Percentiles rank a stretch among this genome's conserved stretches.
Conservation (phyloP, 768 basidiomycete species). For the Trametes cubensis region DNA sequence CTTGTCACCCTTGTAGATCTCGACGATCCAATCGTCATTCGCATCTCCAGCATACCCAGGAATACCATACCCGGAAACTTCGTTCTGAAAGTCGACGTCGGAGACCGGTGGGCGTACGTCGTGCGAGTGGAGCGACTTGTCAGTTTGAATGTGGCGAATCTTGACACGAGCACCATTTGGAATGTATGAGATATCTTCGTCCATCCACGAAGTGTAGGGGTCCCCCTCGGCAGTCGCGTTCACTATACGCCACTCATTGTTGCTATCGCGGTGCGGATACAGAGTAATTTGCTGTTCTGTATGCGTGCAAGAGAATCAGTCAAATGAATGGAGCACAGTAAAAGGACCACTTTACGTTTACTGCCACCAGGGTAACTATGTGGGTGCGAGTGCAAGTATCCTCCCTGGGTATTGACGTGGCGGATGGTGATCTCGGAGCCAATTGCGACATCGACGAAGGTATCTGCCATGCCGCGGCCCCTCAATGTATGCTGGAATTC, state of each 20-base stretch:
- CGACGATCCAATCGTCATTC: slow-evolving; percentile 92
- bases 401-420: slow-evolving; percentile 96
- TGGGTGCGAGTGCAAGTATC: slow-evolving; percentile 95
- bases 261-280: slow-evolving; percentile 98
- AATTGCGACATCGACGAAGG: slow-evolving; percentile 81
- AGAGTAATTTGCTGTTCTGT: slow-evolving; percentile 97
- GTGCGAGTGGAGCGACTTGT: slow-evolving; percentile 92
- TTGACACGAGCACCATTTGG: slow-evolving; percentile 71
- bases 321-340: neutral
- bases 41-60: slow-evolving; percentile 82
- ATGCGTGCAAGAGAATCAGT: neutral
- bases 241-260: slow-evolving; percentile 88
- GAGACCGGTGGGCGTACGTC: slow-evolving; percentile 93
- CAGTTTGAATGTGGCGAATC: slow-evolving; percentile 76
- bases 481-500: slow-evolving; percentile 96
- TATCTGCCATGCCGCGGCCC: slow-evolving; percentile 90
- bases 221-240: slow-evolving; percentile 62
- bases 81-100: slow-evolving; percentile 99
- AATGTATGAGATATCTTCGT: slow-evolving; percentile 62
- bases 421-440: slow-evolving; percentile 84
- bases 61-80: slow-evolving; percentile 94
- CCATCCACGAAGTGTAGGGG: slow-evolving; percentile 51
- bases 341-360: slow-evolving; percentile 62
- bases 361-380: slow-evolving; percentile 91
- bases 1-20: slow-evolving; percentile 72